Percentiles rank a stretch among this genome's conserved stretches.
Conservation (phyloP, 345 rosid species). For the Aquilaria sinensis region DNA sequence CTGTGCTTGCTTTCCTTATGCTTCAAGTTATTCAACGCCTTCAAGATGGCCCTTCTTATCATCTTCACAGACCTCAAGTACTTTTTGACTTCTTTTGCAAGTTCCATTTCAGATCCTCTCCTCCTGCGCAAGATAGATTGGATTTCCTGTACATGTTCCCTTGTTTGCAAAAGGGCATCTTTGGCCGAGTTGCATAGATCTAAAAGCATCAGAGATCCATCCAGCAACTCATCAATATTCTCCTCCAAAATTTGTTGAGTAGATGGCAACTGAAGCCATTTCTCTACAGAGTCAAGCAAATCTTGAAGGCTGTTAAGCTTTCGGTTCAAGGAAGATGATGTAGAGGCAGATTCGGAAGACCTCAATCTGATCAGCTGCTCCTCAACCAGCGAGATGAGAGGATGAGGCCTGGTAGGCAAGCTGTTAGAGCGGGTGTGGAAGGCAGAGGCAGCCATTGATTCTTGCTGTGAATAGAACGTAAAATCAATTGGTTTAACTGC, state of each 20-base stretch:
- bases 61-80: constrained; percentile 21
- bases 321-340: constrained; percentile 22
- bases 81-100: constrained; percentile 6
- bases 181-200: constrained; percentile 23
- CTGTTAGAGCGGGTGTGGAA: constrained; percentile 45
- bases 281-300: constrained; percentile 27
- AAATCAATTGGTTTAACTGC: background rate
- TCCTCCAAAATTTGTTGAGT: constrained; percentile 25
- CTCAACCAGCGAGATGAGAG: constrained; percentile 26
- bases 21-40: constrained; percentile 18
- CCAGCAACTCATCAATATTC: constrained; percentile 24
- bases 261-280: constrained; percentile 21
- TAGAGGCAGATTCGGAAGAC: constrained; percentile 15
- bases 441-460: constrained; percentile 28
- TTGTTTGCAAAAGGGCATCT: constrained; percentile 24
- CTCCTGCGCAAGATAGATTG: constrained; percentile 19
- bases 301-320: constrained; percentile 21
- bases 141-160: constrained; percentile 20
- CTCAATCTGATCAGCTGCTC: constrained; percentile 30
- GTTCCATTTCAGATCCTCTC: constrained; percentile 13
- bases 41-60: constrained; percentile 14
- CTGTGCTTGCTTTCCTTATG: constrained; percentile 3
- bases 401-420: constrained; percentile 37
- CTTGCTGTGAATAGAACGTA: background rate
- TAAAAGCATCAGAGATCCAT: constrained; percentile 31